Conservation (phyloP, 2,329 filamentous ascomycete species). For the Penicillium sp. region DNA sequence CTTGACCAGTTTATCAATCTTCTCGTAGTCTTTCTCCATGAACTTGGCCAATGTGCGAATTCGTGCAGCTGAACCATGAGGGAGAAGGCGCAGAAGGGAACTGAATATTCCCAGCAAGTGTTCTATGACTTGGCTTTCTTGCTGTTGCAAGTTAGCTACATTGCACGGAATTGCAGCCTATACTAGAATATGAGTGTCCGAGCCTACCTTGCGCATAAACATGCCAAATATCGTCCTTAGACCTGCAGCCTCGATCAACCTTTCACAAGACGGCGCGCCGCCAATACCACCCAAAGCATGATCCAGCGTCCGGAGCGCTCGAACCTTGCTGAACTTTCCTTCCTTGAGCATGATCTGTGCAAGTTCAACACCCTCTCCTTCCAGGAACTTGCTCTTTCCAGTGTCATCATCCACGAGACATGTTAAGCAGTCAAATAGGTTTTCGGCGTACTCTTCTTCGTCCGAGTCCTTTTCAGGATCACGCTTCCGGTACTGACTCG, state of each 20-base stretch:
- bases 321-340: conserved; percentile 78
- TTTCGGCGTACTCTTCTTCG: conserved; percentile 94
- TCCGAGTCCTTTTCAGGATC: conserved; percentile 85
- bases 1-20: conserved; percentile 73
- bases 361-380: conserved; percentile 90
- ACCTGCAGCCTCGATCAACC: conserved; percentile 80
- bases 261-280: conserved; percentile 71
- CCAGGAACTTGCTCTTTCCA: conserved; percentile 81
- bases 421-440: conserved; percentile 85
- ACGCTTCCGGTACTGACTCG: conserved; percentile 81
- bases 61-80: conserved; percentile 75
- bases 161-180: background rate
- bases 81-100: conserved; percentile 78
- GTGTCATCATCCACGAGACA: conserved; percentile 75
- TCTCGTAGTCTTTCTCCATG: conserved; percentile 90
- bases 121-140: conserved; percentile 70
- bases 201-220: conserved; percentile 75
- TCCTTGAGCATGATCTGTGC: conserved; percentile 90
- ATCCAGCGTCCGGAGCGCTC: conserved; percentile 81
- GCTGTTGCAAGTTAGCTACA: conserved; percentile 44
- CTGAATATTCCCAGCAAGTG: conserved; percentile 86
- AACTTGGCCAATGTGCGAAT: conserved; percentile 92
- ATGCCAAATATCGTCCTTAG: conserved; percentile 83
- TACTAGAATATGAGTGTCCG: background rate
- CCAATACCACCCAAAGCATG: conserved; percentile 70